phyloP scores from a whole-genome alignment of 441 rosid genomes.

The Viola pubescens region DNA sequence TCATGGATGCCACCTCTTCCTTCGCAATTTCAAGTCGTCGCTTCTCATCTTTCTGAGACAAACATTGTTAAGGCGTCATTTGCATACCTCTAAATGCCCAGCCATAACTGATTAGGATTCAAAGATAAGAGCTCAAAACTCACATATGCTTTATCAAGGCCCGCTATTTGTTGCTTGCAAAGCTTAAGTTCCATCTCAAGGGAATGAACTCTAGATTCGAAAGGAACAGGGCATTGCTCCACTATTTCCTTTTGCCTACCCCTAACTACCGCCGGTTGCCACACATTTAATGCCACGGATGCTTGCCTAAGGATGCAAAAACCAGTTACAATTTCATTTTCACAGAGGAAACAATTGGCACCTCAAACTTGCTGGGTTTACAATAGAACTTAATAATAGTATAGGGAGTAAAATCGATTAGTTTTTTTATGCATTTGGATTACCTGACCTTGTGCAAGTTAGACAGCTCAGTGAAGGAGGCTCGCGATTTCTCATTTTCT shows the following conservation, averaged over 20 bases:
- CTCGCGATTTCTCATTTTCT: slow-evolving; percentile 44
- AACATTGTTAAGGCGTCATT: background rate
- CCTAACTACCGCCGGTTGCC: slow-evolving; percentile 76
- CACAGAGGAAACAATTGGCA: background rate
- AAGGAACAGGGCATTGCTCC: slow-evolving; percentile 66
- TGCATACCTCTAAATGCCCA: no score
- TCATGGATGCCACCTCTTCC: slow-evolving; percentile 54
- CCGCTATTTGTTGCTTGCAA: slow-evolving; percentile 60
- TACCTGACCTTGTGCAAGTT: slow-evolving; percentile 64
- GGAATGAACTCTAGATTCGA: slow-evolving; percentile 41
- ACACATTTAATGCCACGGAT: slow-evolving; percentile 78
- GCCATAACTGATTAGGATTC: background rate
- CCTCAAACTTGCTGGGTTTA: background rate
- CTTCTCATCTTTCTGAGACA: slow-evolving; percentile 47
- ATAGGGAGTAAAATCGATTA: background rate
- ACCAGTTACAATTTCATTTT: background rate
- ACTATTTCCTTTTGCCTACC: slow-evolving; percentile 65
- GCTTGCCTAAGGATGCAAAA: slow-evolving; percentile 54
- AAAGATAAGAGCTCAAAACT: slow-evolving; percentile 19
- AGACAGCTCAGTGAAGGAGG: slow-evolving; percentile 33
- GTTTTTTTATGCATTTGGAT: no score
- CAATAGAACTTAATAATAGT: background rate
- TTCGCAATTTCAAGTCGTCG: slow-evolving; percentile 37
- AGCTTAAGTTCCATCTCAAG: slow-evolving; percentile 80
- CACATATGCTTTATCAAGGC: slow-evolving; percentile 48